Base-by-base conservation (phyloP, 768 basidiomycete genomes). In the Tulasnella sp. region DNA sequence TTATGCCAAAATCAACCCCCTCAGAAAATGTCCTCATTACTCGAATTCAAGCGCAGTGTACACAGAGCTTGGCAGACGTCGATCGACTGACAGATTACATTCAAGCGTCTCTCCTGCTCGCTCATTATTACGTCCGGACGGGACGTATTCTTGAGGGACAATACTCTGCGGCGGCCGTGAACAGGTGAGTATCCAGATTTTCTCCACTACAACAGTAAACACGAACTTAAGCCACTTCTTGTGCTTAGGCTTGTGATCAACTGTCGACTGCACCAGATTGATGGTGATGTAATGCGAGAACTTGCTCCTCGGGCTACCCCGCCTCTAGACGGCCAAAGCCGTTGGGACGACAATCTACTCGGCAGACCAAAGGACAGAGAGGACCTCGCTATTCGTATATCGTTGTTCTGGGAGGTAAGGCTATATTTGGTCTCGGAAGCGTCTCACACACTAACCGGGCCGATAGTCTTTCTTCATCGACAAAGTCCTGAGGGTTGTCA, bases 31-130 rank as follows among this genome's bases (percentile, higher is more conserved):
- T 15, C 2, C 71, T 67, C 10, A 29, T 67, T 32, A 32, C 70
- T n/a, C 26, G 70, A 23, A 72, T 46, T 46, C 70, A 72, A 46
- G 35, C 70, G 4, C 70, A 72, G 10, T 72, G 70, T 26, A 46
- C 70, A 13, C 70, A 72, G 70, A 40, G 39, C n/a, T 32, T 75
- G 16, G 74, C 74, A 20, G 55, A 75, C 20, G 74, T 57, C 74
- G 78, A 79, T 70, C 77, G 78, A 16, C 15, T 79, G 18, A 37
- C 39, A n/a, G 46, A 79, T 42, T 51, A 55, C 51, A 70, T 79
- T 16, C 78, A 79, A 55, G 78, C 78, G 5, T 67, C 78, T 3
- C 40, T 79, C 51, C 61, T 79, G 9, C 51, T 79, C 26, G 29
- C 78, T 11, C 46, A 70, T 39, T 79, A 57, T 29, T 71, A 79